Base-by-base conservation (phyloP, 2,329 filamentous ascomycete species). In the Exophiala mesophila region DNA sequence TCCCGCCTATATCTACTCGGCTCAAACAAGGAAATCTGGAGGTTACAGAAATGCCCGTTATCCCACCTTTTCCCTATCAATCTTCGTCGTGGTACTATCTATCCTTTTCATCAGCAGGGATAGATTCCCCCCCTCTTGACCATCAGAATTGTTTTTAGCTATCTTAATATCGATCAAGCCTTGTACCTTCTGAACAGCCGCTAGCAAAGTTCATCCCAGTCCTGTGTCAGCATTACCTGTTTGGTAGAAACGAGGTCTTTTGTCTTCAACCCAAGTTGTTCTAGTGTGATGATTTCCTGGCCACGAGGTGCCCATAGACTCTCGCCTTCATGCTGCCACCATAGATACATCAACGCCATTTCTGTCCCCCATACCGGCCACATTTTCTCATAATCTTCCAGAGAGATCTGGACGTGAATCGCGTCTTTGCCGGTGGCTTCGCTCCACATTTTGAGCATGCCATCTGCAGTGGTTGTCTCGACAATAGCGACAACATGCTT, bases 361-460 rank as follows among this genome's bases (percentile, higher is more conserved):
- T 60, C 47, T 17, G 50, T 41, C 3, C 56, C 62, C 54, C 55
- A 61, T 7, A 35, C 48, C 0, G 60, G 57, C 57, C 58, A 66
- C 24, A 66, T 26, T 3, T 18, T 38, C 26, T 54, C 39, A 46
- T 57, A 65, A 2, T 58, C 51, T n/a, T 57, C 47, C 23, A 57
- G 40, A 3, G 43, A 32, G 2, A 59, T 45, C 36, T 57, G 39
- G 3, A 65, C 34, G 40, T 57, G 63, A 12, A 50, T 45, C 1
- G 51, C 52, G 12, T 49, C 20, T 15, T 56, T 58, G 3, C 56
- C 53, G 4, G 57, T 59, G 3, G 50, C 53, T 10, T 47, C 43
- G 3, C 57, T 57, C 62, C 62, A 67, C 2, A 44, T 28, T 24
- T 59, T 41, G 8, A 67, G 44, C 29, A 65, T 23, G 5, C 61